Conservation (phyloP, 2,329 filamentous ascomycete genomes). For the Penicillium polonicum region DNA sequence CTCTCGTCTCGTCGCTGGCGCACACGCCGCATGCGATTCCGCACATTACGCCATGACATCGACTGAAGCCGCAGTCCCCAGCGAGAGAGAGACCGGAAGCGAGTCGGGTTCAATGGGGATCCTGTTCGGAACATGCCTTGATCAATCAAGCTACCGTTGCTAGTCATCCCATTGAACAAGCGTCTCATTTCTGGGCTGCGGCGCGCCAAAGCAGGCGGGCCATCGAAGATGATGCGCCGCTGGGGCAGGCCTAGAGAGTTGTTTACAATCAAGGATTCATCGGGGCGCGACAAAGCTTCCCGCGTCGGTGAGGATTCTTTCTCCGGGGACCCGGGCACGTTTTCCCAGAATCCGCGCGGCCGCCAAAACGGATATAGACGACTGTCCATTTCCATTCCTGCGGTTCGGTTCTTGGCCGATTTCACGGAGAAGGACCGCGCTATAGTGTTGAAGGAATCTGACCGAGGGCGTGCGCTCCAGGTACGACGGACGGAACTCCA, state of each 20-base stretch:
- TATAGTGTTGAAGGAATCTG: conserved; percentile 42
- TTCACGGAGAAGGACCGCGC: conserved; percentile 41
- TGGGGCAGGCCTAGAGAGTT: conserved; percentile 58
- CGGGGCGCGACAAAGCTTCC: conserved; percentile 20
- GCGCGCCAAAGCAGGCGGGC: conserved; percentile 37
- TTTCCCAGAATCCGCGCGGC: conserved; percentile 63
- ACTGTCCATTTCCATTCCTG: conserved; percentile 47
- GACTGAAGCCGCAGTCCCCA: conserved; percentile 52
- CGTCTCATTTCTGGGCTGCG: conserved; percentile 34
- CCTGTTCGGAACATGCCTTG: conserved; percentile 31
- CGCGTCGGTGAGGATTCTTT: conserved; percentile 41
- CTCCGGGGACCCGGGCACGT: conserved; percentile 42
- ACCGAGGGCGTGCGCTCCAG: conserved; percentile 38
- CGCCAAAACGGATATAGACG: conserved; percentile 62
- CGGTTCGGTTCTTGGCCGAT: conserved; percentile 44
- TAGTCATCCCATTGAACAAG: conserved; percentile 28
- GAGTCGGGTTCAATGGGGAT: conserved; percentile 33
- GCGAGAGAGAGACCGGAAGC: conserved; percentile 38
- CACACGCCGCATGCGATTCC: conserved; percentile 47
- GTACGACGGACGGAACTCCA: conserved; percentile 41
- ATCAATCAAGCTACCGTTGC: conserved; percentile 33
- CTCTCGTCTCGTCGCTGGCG: conserved; percentile 45
- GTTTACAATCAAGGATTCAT: conserved; percentile 48
- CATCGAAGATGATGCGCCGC: conserved; percentile 46
- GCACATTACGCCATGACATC: conserved; percentile 51